A percentile compares a stretch with the other conserved stretches of the same genome.
phyloP scores from a whole-genome alignment of 495 filamentous ascomycete genomes.

The Neurospora intermedia region DNA sequence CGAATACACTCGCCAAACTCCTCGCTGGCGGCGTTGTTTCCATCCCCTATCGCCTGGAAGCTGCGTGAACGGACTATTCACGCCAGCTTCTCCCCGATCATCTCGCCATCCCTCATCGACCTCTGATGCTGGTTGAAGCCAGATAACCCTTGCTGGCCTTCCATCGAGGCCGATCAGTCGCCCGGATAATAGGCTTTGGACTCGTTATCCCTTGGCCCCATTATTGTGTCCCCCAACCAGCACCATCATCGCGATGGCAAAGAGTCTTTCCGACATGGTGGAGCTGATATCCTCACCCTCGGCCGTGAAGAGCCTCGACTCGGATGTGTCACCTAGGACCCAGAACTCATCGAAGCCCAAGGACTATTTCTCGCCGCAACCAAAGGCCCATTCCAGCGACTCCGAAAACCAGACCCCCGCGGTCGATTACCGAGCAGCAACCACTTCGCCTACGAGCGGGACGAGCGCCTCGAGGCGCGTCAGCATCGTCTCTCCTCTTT shows the following conservation, averaged over 20 bases:
- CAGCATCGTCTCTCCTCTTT: conserved; percentile 14
- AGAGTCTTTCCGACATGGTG: conserved; percentile 20
- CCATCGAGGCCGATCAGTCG: conserved; percentile 31
- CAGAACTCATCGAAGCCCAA: conserved; percentile 13
- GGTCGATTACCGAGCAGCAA: neutral
- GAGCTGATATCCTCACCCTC: conserved; percentile 11
- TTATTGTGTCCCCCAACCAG: neutral
- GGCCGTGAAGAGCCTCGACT: conserved; percentile 26
- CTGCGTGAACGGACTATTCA: neutral
- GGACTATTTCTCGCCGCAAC: conserved; percentile 27
- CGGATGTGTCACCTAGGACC: conserved; percentile 30
- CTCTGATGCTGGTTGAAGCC: conserved; percentile 31
- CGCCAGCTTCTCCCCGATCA: neutral
- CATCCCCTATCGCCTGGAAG: neutral
- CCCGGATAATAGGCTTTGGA: conserved; percentile 24
- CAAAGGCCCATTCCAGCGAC: neutral
- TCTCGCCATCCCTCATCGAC: neutral
- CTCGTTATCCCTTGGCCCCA: conserved; percentile 1
- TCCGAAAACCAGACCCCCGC: neutral
- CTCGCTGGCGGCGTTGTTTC: neutral
- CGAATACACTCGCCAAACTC: neutral
- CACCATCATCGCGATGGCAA: conserved; percentile 18
- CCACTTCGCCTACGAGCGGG: conserved; percentile 4
- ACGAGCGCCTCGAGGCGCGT: conserved; percentile 12
- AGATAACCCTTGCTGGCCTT: conserved; percentile 38